These are phyloP conservation scores for Collybia mongolica DNA, from an alignment of 768 basidiomycete genomes.

Conservation along the genomic window DNA sequence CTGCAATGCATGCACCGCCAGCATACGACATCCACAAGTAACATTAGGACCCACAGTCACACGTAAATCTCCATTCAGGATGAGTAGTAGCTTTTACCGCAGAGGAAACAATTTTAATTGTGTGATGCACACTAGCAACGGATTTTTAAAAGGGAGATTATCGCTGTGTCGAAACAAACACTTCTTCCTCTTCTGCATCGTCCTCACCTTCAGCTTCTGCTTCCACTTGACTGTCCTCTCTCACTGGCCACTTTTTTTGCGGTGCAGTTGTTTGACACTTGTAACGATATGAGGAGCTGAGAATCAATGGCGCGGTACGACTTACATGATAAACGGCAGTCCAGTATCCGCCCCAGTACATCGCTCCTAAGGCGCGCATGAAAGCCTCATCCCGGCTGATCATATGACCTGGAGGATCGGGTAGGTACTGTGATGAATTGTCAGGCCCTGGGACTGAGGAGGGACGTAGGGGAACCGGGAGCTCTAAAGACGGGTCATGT, in stretches of 20 bases:
- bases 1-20: no score
- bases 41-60: no score
- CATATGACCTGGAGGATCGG: slow-evolving; percentile 31
- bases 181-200: slow-evolving; percentile 21
- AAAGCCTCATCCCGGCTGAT: slow-evolving; percentile 77
- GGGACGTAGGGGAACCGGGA: slow-evolving; percentile 17
- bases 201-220: slow-evolving; percentile 9
- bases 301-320: slow-evolving; percentile 5
- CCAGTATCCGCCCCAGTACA: slow-evolving; percentile 91
- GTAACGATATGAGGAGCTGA: slow-evolving; percentile 5
- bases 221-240: slow-evolving; percentile 16
- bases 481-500: slow-evolving; percentile 62
- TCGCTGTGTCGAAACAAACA: slow-evolving; percentile 40
- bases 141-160: no score
- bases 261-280: slow-evolving; percentile 33
- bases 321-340: slow-evolving; percentile 80
- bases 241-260: slow-evolving; percentile 12
- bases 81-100: no score
- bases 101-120: no score
- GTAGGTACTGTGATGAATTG: slow-evolving; percentile 24
- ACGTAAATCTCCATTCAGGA: no score
- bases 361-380: slow-evolving; percentile 68
- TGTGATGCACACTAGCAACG: no score
- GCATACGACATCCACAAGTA: no score
- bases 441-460: slow-evolving; percentile 16